Percentiles rank a stretch among this genome's conserved stretches.
These are phyloP conservation scores for Margaritispora aquatica DNA, from an alignment of 495 filamentous ascomycete species.

Conservation along the genomic window DNA sequence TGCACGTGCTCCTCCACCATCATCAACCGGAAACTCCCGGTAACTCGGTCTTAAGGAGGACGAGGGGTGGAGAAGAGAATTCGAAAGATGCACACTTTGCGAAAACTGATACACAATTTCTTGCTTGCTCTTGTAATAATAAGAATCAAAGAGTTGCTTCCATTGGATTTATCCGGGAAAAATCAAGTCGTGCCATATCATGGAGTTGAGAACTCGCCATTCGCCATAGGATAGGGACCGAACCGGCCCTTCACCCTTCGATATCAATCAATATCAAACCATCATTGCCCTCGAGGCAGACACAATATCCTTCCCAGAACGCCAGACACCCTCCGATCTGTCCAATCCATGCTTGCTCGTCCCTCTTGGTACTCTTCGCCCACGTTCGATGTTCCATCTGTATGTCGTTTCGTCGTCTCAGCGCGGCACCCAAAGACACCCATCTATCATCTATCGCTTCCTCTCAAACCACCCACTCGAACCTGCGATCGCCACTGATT, in stretches of 20 bases:
- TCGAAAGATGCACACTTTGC: not conserved
- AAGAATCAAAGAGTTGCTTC: not conserved
- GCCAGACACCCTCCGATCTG: constrained; percentile 4
- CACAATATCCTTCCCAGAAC: not conserved
- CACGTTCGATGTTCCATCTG: not conserved
- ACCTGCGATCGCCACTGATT: constrained; percentile 84
- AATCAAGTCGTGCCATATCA: constrained; percentile 1
- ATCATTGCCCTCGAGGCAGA: not conserved
- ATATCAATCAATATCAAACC: too few relatives aligned
- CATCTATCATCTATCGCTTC: constrained; percentile 15
- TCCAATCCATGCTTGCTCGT: not conserved
- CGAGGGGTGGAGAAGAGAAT: not conserved
- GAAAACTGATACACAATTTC: not conserved
- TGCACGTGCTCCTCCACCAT: not conserved
- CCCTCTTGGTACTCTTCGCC: not conserved
- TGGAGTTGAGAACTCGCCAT: constrained; percentile 11
- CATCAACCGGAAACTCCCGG: not conserved
- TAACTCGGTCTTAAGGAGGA: constrained; percentile 5
- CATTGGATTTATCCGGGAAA: not conserved
- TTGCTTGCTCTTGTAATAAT: not conserved
- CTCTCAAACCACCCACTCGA: constrained; percentile 82
- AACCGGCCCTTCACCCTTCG: constrained; percentile 6
- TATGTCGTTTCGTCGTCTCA: not conserved
- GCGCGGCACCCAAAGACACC: too few relatives aligned
- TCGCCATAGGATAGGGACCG: not conserved